These are phyloP conservation scores for Oryza meyeriana DNA, from an alignment of 176 grass and related monocot species.

Conservation along the genomic window DNA sequence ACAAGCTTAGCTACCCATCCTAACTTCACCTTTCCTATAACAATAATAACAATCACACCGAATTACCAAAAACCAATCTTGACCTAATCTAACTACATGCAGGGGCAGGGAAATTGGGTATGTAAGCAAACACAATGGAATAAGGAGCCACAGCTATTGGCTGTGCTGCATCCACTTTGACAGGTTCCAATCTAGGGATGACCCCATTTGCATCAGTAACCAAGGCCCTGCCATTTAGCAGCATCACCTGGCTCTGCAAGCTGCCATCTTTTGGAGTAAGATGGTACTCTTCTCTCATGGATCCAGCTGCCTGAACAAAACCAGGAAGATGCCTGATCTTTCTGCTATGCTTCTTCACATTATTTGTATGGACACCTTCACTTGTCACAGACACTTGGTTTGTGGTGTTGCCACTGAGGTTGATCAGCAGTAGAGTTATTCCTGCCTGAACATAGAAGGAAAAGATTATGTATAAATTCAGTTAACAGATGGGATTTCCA, in stretches of 20 bases:
- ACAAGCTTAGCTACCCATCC: conserved; percentile 38
- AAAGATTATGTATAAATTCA: not conserved
- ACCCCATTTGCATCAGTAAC: conserved; percentile 39
- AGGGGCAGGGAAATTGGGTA: conserved; percentile 44
- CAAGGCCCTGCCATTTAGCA: conserved; percentile 61
- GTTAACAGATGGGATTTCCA: not conserved
- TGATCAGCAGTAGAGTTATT: conserved; percentile 84
- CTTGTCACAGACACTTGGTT: conserved; percentile 30
- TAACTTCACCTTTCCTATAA: not conserved
- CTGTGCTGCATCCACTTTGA: conserved; percentile 25
- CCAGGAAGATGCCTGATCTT: not conserved
- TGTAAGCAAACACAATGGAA: conserved; percentile 64
- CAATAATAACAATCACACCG: not conserved
- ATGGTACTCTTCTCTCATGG: conserved; percentile 67
- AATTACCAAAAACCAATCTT: conserved; percentile 13
- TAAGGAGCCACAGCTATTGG: conserved; percentile 37
- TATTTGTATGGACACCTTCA: not conserved
- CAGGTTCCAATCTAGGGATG: conserved; percentile 49
- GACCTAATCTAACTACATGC: conserved; percentile 40
- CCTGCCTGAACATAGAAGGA: conserved; percentile 49
- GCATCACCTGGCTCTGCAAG: conserved; percentile 68
- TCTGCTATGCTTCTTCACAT: conserved; percentile 6
- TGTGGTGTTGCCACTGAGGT: conserved; percentile 60
- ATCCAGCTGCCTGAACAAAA: not conserved
- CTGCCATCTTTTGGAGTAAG: conserved; percentile 45